Conservation (phyloP, 306 rosid species). For the Lathyrus tuberosus region DNA sequence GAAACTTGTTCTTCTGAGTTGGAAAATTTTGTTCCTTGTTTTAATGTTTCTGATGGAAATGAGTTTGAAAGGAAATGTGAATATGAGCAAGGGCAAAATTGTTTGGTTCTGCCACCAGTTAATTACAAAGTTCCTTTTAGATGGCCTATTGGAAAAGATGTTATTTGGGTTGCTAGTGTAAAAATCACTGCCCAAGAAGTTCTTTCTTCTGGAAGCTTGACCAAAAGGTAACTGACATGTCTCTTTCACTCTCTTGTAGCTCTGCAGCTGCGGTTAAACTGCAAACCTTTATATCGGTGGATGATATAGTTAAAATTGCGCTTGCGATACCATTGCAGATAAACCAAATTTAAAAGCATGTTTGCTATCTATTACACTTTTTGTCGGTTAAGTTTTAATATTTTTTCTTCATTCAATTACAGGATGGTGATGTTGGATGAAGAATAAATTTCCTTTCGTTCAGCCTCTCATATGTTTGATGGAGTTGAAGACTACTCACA, state of each 20-base stretch:
- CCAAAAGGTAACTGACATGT: conserved; percentile 70
- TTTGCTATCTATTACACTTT: neutral
- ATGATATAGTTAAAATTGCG: neutral
- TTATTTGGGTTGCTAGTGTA: conserved; percentile 90
- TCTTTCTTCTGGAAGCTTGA: conserved; percentile 94
- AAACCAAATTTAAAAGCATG: neutral
- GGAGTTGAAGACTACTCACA: conserved; percentile 95
- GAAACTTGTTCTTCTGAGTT: conserved; percentile 75
- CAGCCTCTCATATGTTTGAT: conserved; percentile 91
- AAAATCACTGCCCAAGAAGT: conserved; percentile 91
- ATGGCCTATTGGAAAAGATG: conserved; percentile 98
- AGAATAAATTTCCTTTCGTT: conserved; percentile 95
- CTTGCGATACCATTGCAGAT: neutral
- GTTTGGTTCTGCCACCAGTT: conserved; percentile 78
- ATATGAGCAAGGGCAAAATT: conserved; percentile 57
- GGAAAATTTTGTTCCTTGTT: conserved; percentile 87
- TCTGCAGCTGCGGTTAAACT: neutral
- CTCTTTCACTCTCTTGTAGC: neutral
- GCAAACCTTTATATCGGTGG: neutral
- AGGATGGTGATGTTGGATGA: conserved; percentile 99
- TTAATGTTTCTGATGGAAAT: conserved; percentile 65
- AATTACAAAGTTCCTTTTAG: conserved; percentile 90
- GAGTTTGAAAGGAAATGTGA: conserved; percentile 66
- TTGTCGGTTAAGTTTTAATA: conserved; percentile 28
- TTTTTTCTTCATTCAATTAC: conserved; percentile 39